Conservation (phyloP, 805 yeast species). For the Priceomyces carsonii region DNA sequence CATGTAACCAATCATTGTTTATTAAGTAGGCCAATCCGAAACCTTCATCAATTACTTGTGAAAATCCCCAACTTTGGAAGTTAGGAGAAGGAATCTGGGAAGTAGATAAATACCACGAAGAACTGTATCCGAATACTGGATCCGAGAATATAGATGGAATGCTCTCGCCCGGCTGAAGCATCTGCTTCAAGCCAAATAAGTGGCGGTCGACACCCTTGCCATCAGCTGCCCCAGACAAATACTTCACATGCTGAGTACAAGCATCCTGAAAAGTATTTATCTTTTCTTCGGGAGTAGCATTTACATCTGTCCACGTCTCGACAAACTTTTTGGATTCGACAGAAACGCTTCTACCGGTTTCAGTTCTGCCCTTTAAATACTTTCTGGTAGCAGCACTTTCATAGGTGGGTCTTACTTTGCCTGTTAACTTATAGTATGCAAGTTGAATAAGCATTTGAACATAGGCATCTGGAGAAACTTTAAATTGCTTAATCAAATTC, state of each 20-base stretch:
- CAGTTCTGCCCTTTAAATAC: slow-evolving; percentile 89
- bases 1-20: slow-evolving; percentile 79
- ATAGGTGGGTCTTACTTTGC: slow-evolving; percentile 84
- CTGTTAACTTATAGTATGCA: slow-evolving; percentile 82
- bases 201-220: slow-evolving; percentile 95
- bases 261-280: slow-evolving; percentile 71
- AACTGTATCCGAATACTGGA: slow-evolving; percentile 72
- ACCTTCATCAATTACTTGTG: slow-evolving; percentile 93
- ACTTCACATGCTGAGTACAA: slow-evolving; percentile 68
- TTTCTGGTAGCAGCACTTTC: slow-evolving; percentile 95
- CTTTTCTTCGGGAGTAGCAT: slow-evolving; percentile 54
- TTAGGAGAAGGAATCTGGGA: slow-evolving; percentile 81
- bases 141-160: slow-evolving; percentile 73
- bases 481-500: slow-evolving; percentile 76
- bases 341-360: slow-evolving; percentile 86
- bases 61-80: slow-evolving; percentile 94
- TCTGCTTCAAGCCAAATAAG: slow-evolving; percentile 80
- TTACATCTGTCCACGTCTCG: slow-evolving; percentile 65
- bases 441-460: slow-evolving; percentile 89
- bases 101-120: slow-evolving; percentile 84
- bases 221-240: slow-evolving; percentile 73
- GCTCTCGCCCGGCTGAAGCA: slow-evolving; percentile 57
- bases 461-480: slow-evolving; percentile 90
- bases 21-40: slow-evolving; percentile 93
- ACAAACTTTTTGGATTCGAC: slow-evolving; percentile 70